phyloP scores from a whole-genome alignment of 768 basidiomycete genomes.

The Porpolomopsis calyptriformis region DNA sequence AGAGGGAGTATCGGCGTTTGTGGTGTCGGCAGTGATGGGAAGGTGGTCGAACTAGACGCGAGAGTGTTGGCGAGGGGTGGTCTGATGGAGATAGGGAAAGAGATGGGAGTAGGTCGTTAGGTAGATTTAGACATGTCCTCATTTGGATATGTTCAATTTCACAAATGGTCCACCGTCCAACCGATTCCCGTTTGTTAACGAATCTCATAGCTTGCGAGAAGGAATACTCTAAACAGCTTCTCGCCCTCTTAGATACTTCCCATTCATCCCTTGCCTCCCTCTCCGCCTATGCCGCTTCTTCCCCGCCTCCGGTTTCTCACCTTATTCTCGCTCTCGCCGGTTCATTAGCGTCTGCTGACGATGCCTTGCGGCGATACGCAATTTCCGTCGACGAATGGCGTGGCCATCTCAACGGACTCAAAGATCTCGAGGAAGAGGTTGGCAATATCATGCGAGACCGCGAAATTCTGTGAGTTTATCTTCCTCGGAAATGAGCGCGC shows the following conservation, averaged over 20 bases:
- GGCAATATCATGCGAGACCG: constrained; percentile 59
- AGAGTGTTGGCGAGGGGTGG: constrained; percentile 56
- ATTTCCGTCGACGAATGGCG: constrained; percentile 56
- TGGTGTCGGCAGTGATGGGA: constrained; percentile 5
- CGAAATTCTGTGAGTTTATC: constrained; percentile 59
- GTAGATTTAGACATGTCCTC: too few species aligned
- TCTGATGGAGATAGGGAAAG: constrained; percentile 58
- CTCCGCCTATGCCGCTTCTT: constrained; percentile 64
- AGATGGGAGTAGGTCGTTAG: constrained; percentile 50
- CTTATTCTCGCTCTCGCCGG: constrained; percentile 48
- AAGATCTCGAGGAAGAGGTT: constrained; percentile 64
- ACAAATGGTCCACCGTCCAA: constrained; percentile 70
- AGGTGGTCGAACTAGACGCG: constrained; percentile 50
- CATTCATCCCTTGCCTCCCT: constrained; percentile 54
- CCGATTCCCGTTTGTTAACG: constrained; percentile 61
- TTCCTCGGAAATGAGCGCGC: constrained; percentile 8
- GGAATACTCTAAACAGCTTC: constrained; percentile 55
- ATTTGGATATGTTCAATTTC: too few species aligned
- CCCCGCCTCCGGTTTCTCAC: constrained; percentile 42
- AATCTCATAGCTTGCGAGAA: constrained; percentile 64
- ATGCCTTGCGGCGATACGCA: constrained; percentile 54
- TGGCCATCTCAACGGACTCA: constrained; percentile 47
- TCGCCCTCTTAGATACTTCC: constrained; percentile 46
- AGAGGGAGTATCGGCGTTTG: constrained; percentile 13
- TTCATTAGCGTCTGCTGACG: constrained; percentile 52